These are phyloP conservation scores for Rosa chinensis DNA, from an alignment of 306 rosid species.

Conservation along the genomic window DNA sequence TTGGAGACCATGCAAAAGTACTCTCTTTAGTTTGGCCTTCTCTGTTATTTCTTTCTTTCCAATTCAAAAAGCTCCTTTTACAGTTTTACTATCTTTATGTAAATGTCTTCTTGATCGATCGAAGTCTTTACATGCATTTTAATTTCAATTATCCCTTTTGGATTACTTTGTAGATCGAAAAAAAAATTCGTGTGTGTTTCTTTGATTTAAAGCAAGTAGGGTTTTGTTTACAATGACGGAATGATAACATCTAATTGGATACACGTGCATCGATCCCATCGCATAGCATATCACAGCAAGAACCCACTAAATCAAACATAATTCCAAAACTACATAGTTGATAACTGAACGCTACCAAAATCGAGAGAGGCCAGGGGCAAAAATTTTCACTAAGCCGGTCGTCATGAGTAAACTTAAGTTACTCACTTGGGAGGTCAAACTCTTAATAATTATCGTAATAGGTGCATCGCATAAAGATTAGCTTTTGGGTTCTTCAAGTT, in stretches of 20 bases:
- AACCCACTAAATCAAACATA: conserved; percentile 5
- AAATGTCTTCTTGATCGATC: neutral
- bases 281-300: conserved; percentile 25
- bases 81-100: conserved; percentile 6
- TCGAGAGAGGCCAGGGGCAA: neutral
- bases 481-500: neutral
- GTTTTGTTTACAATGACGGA: conserved; percentile 35
- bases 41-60: conserved; percentile 33
- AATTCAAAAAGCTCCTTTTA: conserved; percentile 54
- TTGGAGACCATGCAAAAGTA: conserved; percentile 97
- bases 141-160: conserved; percentile 16
- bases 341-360: neutral
- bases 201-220: conserved; percentile 49
- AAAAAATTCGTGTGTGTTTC: conserved; percentile 30
- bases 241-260: conserved; percentile 34
- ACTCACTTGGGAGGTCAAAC: neutral
- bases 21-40: conserved; percentile 58
- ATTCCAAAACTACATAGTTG: neutral
- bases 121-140: conserved; percentile 21
- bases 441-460: neutral
- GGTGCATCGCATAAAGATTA: neutral
- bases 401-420: neutral
- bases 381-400: neutral
- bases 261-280: conserved; percentile 53
- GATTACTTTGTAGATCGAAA: conserved; percentile 43